Evolutionary conservation across 306 rosid species (phyloP).

Genomic region (Rubus parviflorus): DNA sequence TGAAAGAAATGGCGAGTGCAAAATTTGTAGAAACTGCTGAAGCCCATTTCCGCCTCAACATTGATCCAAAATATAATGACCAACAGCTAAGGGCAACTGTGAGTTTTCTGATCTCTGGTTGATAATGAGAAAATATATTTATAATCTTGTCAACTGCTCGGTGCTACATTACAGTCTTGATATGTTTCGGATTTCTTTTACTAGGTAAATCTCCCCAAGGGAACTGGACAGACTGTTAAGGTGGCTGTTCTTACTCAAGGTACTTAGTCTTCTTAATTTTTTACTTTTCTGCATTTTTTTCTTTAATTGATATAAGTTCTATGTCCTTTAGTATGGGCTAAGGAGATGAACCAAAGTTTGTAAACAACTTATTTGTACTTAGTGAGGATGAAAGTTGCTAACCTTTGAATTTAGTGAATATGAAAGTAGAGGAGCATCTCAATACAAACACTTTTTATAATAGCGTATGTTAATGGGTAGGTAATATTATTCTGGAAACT

Average conservation of each 20-base stretch:
- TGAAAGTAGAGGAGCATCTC: not conserved
- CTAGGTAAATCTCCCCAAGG: constrained; percentile 95
- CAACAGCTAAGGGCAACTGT: constrained; percentile 98
- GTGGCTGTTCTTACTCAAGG: constrained; percentile 99
- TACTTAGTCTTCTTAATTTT: constrained; percentile 30
- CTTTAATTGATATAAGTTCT: not conserved
- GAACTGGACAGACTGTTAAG: constrained; percentile 88
- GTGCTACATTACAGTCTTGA: constrained; percentile 6
- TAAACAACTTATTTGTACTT: not conserved
- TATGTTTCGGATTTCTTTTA: constrained; percentile 23
- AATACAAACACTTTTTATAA: not conserved
- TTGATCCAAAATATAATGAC: constrained; percentile 95
- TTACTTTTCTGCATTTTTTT: not conserved
- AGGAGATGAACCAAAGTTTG: not conserved
- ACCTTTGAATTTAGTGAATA: not conserved
- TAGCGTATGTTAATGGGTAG: not conserved
- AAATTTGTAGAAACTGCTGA: constrained; percentile 89
- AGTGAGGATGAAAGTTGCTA: constrained; percentile 5
- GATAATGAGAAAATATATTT: constrained; percentile 2
- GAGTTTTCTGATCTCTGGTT: constrained; percentile 40
- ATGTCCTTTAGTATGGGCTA: not conserved
- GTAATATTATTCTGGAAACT: not conserved
- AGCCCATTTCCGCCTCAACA: constrained; percentile 98
- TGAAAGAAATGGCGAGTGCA: constrained; percentile 64
- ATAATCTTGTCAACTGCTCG: constrained; percentile 10